Percentiles rank a stretch among this genome's conserved stretches.
Evolutionary conservation across 805 yeast genomes (phyloP).

Genomic region (Candida glaebosa): DNA sequence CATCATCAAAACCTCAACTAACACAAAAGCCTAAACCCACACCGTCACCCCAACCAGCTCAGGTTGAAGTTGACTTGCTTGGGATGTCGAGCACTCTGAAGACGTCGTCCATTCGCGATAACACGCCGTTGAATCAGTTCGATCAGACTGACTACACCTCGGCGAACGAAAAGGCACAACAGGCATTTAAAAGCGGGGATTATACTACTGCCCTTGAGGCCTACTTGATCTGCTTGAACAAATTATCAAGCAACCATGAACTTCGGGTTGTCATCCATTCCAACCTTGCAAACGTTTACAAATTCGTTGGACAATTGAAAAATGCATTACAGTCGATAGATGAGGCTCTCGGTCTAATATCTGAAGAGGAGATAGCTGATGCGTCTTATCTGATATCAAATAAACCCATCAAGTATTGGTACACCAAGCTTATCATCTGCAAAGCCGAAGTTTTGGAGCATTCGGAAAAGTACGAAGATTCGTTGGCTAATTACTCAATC

Average conservation of each 20-base stretch:
- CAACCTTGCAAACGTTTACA: constrained; percentile 51
- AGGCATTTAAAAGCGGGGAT: constrained; percentile 77
- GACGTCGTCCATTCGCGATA: constrained; percentile 7
- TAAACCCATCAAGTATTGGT: constrained; percentile 62
- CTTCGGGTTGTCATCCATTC: constrained; percentile 67
- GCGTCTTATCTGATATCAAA: constrained; percentile 35
- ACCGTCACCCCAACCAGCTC: constrained; percentile 7
- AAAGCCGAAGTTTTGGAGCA: constrained; percentile 85
- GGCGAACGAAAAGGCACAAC: constrained; percentile 54
- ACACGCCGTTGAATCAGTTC: constrained; percentile 31
- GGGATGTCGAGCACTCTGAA: constrained; percentile 18
- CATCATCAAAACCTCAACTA: not conserved
- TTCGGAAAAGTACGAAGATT: constrained; percentile 63
- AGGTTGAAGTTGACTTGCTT: constrained; percentile 24
- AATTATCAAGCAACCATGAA: constrained; percentile 63
- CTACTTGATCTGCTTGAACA: constrained; percentile 48
- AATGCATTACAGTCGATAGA: constrained; percentile 40
- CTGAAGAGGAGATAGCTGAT: constrained; percentile 23
- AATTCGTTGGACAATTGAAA: constrained; percentile 13
- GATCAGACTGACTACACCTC: constrained; percentile 43
- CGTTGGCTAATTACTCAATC: constrained; percentile 57
- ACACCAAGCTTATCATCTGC: constrained; percentile 64
- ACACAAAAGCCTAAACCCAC: not conserved
- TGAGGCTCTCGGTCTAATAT: constrained; percentile 41
- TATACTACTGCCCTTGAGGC: constrained; percentile 60